These are phyloP conservation scores for Fusarium duplospermum DNA, from an alignment of 2,329 filamentous ascomycete genomes.

Conservation along the genomic window DNA sequence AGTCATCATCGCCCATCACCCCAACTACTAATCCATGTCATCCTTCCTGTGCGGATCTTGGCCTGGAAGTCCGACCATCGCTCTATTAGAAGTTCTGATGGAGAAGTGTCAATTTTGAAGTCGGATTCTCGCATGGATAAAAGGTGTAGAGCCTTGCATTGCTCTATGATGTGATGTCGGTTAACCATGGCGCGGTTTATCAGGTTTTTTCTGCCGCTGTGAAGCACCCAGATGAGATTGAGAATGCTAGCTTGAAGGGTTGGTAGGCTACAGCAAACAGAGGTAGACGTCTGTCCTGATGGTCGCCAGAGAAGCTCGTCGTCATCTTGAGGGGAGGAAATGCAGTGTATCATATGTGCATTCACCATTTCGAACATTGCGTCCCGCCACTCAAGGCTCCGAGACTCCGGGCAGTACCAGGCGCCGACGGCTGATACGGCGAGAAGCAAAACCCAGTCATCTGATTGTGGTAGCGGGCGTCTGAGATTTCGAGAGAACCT, in stretches of 20 bases:
- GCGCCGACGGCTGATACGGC: neutral
- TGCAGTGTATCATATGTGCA: neutral
- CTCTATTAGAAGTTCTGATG: neutral
- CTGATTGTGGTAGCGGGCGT: neutral
- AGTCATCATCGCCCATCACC: neutral
- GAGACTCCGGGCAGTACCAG: neutral
- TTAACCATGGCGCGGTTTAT: neutral
- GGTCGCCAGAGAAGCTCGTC: neutral
- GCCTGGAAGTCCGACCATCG: neutral
- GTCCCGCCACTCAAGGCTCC: neutral
- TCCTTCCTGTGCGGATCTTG: neutral
- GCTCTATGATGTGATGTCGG: neutral
- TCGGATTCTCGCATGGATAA: neutral
- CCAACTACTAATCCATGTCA: neutral
- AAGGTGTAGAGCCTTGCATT: neutral
- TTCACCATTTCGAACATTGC: neutral
- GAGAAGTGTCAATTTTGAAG: neutral
- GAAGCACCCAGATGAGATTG: neutral
- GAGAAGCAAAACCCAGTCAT: neutral
- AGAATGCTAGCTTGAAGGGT: neutral
- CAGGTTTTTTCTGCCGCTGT: neutral
- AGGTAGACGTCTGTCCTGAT: neutral
- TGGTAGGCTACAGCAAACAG: neutral
- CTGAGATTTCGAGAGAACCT: neutral
- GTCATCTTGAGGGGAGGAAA: neutral